Base-by-base conservation (phyloP, 352 stramenopile species). In the Pythium brachiatum region DNA sequence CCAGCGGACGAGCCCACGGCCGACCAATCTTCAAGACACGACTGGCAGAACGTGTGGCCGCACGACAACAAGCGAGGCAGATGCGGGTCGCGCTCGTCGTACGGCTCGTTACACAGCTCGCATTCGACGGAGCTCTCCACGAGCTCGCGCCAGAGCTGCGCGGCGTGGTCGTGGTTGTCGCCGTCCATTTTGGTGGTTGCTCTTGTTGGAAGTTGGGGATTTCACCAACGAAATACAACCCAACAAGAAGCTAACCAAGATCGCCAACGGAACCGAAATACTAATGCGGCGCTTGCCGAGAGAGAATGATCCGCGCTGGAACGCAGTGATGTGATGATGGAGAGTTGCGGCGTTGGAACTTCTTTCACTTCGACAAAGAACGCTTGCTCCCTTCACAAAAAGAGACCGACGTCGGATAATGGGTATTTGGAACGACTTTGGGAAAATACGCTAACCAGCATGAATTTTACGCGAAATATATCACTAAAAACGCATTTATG, bases 21-120 rank as follows among this genome's bases (percentile, higher is more conserved):
- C 26, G 77, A 75, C 83, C 83, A 92, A 53, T 75, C 81, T 13
- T 90, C 75, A 25, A 89, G 69, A 41, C 84, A 92, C 59, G 71
- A 83, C 78, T 94, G 81, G 64, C 85, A 94, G 60, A 92, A 92
- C 11, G 85, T 94, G 60, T 94, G 85, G 27, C 85, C 85, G 66
- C 85, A 94, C 16, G 62, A 68, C 31, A 94, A 75, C 57, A 94
- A 69, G 4, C 85, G 79, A 26, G 85, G 85, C 38, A 89, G 74
- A 60, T 92, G 85, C 46, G 75, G 74, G 56, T 83, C 73, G 43
- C 79, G 70, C 52, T 92, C 81, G 47, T 83, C 81, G 64, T 94
- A 94, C 8, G 81, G 83, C 65, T 92, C 81, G 70, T 94, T 92
- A 69, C 85, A 94, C 25, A 94, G 72, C 69, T 94, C 85, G 64